phyloP scores from a whole-genome alignment of 306 rosid species.

The Quercus ilex region DNA sequence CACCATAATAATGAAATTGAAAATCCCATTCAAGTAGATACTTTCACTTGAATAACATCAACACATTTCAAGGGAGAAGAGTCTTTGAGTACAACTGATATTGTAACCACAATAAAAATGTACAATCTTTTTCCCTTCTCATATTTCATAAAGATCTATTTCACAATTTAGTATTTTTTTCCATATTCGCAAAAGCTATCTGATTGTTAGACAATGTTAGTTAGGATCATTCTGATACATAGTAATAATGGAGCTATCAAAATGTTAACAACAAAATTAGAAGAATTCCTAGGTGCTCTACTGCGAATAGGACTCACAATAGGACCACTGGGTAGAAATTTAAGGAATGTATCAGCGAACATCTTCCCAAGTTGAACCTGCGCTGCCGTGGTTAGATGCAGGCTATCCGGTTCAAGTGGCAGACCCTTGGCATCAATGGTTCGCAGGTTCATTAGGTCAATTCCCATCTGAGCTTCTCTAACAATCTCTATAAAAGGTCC shows the following conservation, averaged over 20 bases:
- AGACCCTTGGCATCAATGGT: conserved; percentile 40
- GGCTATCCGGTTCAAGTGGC: conserved; percentile 30
- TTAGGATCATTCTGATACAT: not conserved
- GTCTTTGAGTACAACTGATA: too few relatives aligned
- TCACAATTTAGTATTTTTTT: too few relatives aligned
- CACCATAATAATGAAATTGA: too few relatives aligned
- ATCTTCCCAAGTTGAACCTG: conserved; percentile 38
- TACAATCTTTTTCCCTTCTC: too few relatives aligned
- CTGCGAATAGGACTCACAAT: not conserved
- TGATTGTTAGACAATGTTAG: not conserved
- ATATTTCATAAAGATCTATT: too few relatives aligned
- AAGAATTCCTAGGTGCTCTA: not conserved
- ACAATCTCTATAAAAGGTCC: conserved; percentile 26
- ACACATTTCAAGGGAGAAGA: too few relatives aligned
- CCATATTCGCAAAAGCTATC: too few relatives aligned
- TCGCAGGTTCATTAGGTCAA: conserved; percentile 26
- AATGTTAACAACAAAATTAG: not conserved
- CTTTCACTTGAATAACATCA: too few relatives aligned
- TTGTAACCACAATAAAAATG: too few relatives aligned
- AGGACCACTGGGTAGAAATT: conserved; percentile 11
- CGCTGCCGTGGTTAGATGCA: conserved; percentile 37
- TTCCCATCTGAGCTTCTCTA: conserved; percentile 44
- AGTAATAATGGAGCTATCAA: not conserved
- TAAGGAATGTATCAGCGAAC: conserved; percentile 32
- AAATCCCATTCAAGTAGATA: too few relatives aligned